phyloP scores from a whole-genome alignment of 2,329 filamentous ascomycete genomes.

The Talaromyces sp. region DNA sequence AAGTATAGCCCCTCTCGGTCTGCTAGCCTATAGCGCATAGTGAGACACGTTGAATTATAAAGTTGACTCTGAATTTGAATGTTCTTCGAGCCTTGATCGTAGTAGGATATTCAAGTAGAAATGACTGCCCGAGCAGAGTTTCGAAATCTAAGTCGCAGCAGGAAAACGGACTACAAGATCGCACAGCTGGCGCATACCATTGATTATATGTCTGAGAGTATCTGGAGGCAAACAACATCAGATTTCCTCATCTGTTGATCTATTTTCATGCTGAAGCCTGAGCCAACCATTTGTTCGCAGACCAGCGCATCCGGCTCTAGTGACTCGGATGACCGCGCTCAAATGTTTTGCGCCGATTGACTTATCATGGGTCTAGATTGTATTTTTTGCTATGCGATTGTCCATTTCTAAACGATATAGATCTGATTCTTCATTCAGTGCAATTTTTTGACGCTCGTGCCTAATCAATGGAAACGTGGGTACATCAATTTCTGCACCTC shows the following conservation, averaged over 20 bases:
- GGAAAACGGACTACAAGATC: background rate
- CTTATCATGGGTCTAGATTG: background rate
- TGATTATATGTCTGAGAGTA: background rate
- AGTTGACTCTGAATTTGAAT: background rate
- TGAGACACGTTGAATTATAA: background rate
- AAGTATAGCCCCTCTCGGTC: background rate
- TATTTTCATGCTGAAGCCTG: constrained; percentile 3
- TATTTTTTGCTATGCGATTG: background rate
- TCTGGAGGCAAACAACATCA: background rate
- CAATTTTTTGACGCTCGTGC: background rate
- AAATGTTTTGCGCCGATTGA: constrained; percentile 16
- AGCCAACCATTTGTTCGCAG: constrained; percentile 11
- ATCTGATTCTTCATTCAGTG: background rate
- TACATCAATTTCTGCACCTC: background rate
- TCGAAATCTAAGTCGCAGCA: constrained; percentile 1
- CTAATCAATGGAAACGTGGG: background rate
- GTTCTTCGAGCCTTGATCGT: background rate
- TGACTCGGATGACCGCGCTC: constrained; percentile 13
- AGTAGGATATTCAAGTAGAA: background rate
- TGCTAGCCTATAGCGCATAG: background rate
- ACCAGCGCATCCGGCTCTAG: constrained; percentile 13
- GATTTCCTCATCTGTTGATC: constrained; percentile 8
- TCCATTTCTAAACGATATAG: background rate
- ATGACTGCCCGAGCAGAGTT: background rate
- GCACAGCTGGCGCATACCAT: background rate